A percentile compares a stretch with the other conserved stretches of the same genome.
Evolutionary conservation across 2,329 filamentous ascomycete genomes (phyloP).

Genomic region (Lasiodiplodia sp.): DNA sequence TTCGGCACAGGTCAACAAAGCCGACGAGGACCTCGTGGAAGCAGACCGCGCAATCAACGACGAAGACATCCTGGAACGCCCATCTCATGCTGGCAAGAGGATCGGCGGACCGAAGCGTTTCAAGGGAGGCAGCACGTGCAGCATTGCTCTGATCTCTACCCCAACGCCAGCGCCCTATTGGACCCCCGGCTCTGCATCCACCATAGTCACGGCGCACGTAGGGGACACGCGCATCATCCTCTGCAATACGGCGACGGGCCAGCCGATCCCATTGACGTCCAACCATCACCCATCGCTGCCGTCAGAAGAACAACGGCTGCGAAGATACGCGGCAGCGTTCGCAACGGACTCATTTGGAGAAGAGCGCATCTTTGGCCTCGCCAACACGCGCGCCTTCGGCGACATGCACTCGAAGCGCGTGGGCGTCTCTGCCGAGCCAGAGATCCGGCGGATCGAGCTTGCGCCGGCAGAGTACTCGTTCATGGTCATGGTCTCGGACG

Average conservation of each 20-base stretch:
- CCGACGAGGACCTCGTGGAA: conserved; percentile 70
- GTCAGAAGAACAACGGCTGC: conserved; percentile 79
- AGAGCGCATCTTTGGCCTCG: conserved; percentile 90
- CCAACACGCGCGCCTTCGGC: conserved; percentile 93
- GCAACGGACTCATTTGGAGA: conserved; percentile 97
- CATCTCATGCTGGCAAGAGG: conserved; percentile 53
- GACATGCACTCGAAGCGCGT: conserved; percentile 92
- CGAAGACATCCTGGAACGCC: conserved; percentile 79
- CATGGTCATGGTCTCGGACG: conserved; percentile 86
- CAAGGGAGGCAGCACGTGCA: conserved; percentile 92
- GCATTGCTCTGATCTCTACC: conserved; percentile 88
- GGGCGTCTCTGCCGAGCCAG: conserved; percentile 92
- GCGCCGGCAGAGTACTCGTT: conserved; percentile 87
- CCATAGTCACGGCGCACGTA: conserved; percentile 86
- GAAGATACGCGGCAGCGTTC: conserved; percentile 85
- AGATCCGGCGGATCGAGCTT: conserved; percentile 81
- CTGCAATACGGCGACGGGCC: conserved; percentile 83
- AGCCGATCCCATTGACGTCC: conserved; percentile 80
- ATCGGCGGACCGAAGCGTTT: conserved; percentile 83
- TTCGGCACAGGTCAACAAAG: conserved; percentile 82
- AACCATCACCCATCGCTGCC: conserved; percentile 94
- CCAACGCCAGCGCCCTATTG: conserved; percentile 92
- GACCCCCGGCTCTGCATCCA: conserved; percentile 87
- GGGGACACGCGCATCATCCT: conserved; percentile 92
- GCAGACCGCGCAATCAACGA: conserved; percentile 82